phyloP scores from a whole-genome alignment of 2,329 filamentous ascomycete genomes.

The Arthrocladium fulminans region DNA sequence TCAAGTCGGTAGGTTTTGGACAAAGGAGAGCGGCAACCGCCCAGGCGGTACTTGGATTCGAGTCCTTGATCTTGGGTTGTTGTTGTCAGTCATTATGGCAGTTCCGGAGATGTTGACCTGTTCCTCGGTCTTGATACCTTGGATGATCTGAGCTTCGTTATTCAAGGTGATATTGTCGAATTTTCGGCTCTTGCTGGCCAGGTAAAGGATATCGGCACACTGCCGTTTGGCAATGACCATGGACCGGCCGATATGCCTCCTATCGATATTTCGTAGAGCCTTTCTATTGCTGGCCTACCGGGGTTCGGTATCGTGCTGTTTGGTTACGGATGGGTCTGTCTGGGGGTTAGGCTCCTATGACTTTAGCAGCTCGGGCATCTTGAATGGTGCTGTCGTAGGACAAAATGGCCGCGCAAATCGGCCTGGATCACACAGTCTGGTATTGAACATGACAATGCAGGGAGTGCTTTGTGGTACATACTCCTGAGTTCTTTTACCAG shows the following conservation, averaged over 20 bases:
- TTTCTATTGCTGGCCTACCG: conserved; percentile 38
- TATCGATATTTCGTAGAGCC: conserved; percentile 42
- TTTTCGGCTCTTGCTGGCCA: conserved; percentile 39
- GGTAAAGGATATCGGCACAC: conserved; percentile 45
- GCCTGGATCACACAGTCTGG: not conserved
- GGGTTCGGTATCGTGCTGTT: conserved; percentile 40
- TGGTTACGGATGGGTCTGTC: conserved; percentile 41
- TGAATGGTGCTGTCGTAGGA: conserved; percentile 20
- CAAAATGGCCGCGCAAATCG: not conserved
- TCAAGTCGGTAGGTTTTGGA: too few relatives aligned
- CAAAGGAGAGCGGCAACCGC: too few relatives aligned
- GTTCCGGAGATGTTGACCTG: conserved; percentile 41
- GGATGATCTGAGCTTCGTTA: conserved; percentile 36
- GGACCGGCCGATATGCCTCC: conserved; percentile 38
- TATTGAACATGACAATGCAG: not conserved
- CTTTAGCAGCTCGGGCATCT: conserved; percentile 39
- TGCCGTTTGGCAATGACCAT: conserved; percentile 38
- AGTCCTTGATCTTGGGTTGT: conserved; percentile 42
- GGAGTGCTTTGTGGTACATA: not conserved
- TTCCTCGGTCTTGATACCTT: conserved; percentile 39
- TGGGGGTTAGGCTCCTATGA: conserved; percentile 33
- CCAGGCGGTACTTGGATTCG: too few relatives aligned
- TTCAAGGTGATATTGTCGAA: conserved; percentile 38
- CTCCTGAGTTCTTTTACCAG: not conserved
- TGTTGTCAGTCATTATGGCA: conserved; percentile 33